Evolutionary conservation across 169 alveolate genomes (phyloP).

Genomic region (Plasmodium berghei): DNA sequence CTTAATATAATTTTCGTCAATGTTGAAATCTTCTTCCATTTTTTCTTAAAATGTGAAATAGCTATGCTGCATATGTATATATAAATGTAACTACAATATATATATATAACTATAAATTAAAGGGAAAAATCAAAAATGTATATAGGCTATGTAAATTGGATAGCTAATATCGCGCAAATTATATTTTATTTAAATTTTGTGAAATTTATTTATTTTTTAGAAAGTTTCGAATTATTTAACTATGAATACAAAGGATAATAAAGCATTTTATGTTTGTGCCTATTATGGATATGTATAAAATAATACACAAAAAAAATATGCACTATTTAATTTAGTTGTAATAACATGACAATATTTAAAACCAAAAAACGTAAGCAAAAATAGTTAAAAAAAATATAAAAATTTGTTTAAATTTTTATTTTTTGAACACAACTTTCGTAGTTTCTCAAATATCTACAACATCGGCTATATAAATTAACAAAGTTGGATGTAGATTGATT

Average conservation of each 20-base stretch:
- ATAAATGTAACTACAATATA: not conserved
- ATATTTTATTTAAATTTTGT: no score
- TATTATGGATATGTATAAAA: no score
- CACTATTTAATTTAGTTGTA: no score
- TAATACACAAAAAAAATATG: no score
- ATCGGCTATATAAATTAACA: slow-evolving; percentile 57
- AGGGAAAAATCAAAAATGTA: no score
- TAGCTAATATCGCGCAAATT: no score
- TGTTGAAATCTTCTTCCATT: slow-evolving; percentile 52
- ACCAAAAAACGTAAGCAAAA: not conserved
- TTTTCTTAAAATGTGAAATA: not conserved
- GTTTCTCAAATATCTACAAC: slow-evolving; percentile 43
- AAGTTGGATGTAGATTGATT: slow-evolving; percentile 52
- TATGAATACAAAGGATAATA: no score
- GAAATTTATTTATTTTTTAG: no score
- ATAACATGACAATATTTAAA: no score
- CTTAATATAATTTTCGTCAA: slow-evolving; percentile 54
- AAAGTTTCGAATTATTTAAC: no score
- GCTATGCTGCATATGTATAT: not conserved
- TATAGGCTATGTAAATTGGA: no score
- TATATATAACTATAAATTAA: not conserved
- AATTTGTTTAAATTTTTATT: slow-evolving; percentile 27
- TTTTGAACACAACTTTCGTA: slow-evolving; percentile 71
- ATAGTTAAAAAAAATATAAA: not conserved
- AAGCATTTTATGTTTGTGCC: no score